Evolutionary conservation across 164 flowering plant genomes (phyloP), one percentile per base, ranked within the genome.

Genomic region (Macadamia integrifolia): DNA sequence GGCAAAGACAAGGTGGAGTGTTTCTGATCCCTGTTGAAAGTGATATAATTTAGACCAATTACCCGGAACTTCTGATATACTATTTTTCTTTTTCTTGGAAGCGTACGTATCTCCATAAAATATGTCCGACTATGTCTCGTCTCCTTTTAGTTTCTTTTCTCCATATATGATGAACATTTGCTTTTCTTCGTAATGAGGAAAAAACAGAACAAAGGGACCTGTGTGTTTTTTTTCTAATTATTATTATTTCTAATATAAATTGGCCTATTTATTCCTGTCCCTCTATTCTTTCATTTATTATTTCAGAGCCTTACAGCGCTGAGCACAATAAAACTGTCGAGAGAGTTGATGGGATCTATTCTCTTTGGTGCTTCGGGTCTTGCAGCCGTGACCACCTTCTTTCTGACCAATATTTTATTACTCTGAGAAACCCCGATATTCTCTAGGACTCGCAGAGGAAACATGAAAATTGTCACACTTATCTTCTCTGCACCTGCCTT

Each of bases 371-470:
- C 46, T 18, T 73, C 60, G 29, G 30, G 4, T 13, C 28, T 7
- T n/a, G 48, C 71, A 53, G 49, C 71, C 64, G 68, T 58, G 61
- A 70, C 68, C 10, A 28, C 60, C 28, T 48, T 23, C 46, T n/a
- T 9, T 49, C 29, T 63, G 57, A 29, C 18, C 58, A n/a, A 13
- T 6, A 0, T 32, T 57, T 61, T 23, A 7, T 42, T 49, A 15
- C 63, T 32, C 65, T 61, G 48, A 23, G 42, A 17, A 48, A 49
- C 23, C 23, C 61, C 69, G 69, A 68, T 75, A 60, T 75, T 65
- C 78, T 75, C 72, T 53, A 35, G 69, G 70, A 63, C 32, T 59
- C 29, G 71, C 75, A 53, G 69, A 60, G 66, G 29, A 68, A 71
- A 64, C 75, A 75, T 75, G 75, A 67, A 71, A 67, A 50, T 58